Conservation (phyloP, 345 rosid species). For the Cardamine resedifolia region DNA sequence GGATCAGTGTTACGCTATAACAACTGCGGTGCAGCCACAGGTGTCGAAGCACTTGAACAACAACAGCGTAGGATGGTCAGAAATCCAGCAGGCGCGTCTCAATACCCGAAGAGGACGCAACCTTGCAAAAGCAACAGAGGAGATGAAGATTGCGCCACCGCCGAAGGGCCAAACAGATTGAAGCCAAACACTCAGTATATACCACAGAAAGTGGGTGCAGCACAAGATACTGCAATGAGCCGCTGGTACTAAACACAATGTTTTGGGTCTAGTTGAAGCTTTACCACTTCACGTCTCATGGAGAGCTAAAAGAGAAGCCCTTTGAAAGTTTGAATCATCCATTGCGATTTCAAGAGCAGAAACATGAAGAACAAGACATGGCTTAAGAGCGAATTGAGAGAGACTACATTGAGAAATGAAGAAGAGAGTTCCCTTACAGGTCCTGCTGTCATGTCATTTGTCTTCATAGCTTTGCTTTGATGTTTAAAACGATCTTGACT, state of each 20-base stretch:
- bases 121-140: constrained; percentile 65
- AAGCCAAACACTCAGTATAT: constrained; percentile 82
- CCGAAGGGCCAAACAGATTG: constrained; percentile 61
- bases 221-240: constrained; percentile 67
- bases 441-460: constrained; percentile 17
- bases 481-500: neutral
- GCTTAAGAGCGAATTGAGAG: neutral
- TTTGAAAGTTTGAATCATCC: neutral
- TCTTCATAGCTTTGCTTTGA: neutral
- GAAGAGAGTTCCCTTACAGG: neutral
- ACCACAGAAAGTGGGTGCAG: constrained; percentile 82
- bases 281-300: neutral
- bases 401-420: neutral
- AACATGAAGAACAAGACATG: constrained; percentile 2
- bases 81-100: constrained; percentile 59
- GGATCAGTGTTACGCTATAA: constrained; percentile 80
- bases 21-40: constrained; percentile 68
- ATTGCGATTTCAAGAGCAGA: neutral
- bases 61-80: constrained; percentile 68
- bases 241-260: constrained; percentile 63
- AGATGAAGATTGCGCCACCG: constrained; percentile 53
- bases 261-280: constrained; percentile 11
- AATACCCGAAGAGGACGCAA: constrained; percentile 69
- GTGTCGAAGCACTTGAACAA: constrained; percentile 69
- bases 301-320: constrained; percentile 1